Evolutionary conservation across 176 grass and related monocot species (phyloP), one percentile per base, ranked within the genome.

Genomic region (Aegilops speltoides): DNA sequence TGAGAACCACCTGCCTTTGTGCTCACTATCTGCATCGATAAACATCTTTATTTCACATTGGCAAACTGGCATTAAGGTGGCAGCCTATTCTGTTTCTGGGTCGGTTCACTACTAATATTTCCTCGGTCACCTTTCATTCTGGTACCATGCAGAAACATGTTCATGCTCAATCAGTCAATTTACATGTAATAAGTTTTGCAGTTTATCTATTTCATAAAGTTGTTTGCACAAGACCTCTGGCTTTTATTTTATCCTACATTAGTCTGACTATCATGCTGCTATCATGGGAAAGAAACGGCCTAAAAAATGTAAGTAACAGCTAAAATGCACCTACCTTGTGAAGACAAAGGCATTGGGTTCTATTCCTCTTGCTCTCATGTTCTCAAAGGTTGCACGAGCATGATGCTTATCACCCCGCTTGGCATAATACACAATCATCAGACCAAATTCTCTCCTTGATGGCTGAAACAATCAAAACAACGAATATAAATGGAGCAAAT

Each of bases 361-460:
- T 86, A 98, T 96, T 77, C 94, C 97, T 89, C 94, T 99, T 64
- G 92, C 94, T 91, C 97, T 93, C 97, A 99, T 99, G 85, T 80
- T 96, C 80, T 99, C 97, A 90, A 99, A 99, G 25, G 87, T 93
- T 76, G 97, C 97, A 90, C 94, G 88, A 23, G 97, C 94, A 62
- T 99, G 97, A 88, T 99, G 97, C 71, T 99, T 99, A 91, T 99
- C 97, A 73, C 97, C 97, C 88, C 97, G 80, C 83, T 95, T 99
- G 50, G 92, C 97, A 83, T 99, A 99, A 93, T 94, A 99, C 85
- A 94, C 91, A 70, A 99, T 78, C 94, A 99, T 94, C 86, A 99
- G 80, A 79, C 89, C 90, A 28, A 94, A 96, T 79, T 99, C 92
- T 83, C 85, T 92, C 85, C 90, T 94, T 71, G 97, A 94, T 79